phyloP scores from a whole-genome alignment of 78 protist genomes.

The Planoprotostelium fungivorum region DNA sequence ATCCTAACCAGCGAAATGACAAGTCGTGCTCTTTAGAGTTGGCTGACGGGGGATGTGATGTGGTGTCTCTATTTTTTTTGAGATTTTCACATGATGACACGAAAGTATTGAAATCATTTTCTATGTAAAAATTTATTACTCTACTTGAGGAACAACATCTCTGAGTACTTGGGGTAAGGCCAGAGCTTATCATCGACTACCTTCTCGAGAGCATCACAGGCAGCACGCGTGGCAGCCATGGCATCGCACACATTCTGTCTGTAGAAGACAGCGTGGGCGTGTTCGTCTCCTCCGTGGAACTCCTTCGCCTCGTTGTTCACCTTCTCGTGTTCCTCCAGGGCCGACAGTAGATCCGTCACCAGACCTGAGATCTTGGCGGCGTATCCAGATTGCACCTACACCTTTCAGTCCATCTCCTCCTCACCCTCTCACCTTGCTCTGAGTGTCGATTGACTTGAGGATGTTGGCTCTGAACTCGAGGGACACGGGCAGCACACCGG shows the following conservation, averaged over 20 bases:
- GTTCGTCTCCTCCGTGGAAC: neutral
- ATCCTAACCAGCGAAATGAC: too few species aligned
- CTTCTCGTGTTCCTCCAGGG: slow-evolving; percentile 23
- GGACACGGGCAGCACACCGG: slow-evolving; percentile 49
- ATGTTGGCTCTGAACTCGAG: slow-evolving; percentile 41
- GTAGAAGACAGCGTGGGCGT: slow-evolving; percentile 11
- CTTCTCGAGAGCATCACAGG: slow-evolving; percentile 59
- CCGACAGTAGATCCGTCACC: slow-evolving; percentile 7
- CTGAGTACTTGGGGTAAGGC: slow-evolving; percentile 67
- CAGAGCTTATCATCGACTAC: slow-evolving; percentile 58
- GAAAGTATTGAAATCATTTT: too few species aligned
- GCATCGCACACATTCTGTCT: slow-evolving; percentile 18
- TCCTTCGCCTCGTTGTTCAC: slow-evolving; percentile 1
- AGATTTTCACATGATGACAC: too few species aligned
- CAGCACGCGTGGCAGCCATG: slow-evolving; percentile 64
- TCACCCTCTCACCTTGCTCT: neutral
- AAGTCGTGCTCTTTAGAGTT: too few species aligned
- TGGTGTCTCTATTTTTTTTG: too few species aligned
- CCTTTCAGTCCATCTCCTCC: neutral
- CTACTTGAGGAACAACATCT: slow-evolving; percentile 57
- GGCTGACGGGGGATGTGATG: too few species aligned
- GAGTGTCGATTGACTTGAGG: slow-evolving; percentile 19
- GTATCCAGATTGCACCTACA: neutral
- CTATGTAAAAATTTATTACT: too few species aligned
- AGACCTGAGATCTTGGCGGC: neutral